Conservation (phyloP, 106 monocot species). For the Narthecium ossifragum region DNA sequence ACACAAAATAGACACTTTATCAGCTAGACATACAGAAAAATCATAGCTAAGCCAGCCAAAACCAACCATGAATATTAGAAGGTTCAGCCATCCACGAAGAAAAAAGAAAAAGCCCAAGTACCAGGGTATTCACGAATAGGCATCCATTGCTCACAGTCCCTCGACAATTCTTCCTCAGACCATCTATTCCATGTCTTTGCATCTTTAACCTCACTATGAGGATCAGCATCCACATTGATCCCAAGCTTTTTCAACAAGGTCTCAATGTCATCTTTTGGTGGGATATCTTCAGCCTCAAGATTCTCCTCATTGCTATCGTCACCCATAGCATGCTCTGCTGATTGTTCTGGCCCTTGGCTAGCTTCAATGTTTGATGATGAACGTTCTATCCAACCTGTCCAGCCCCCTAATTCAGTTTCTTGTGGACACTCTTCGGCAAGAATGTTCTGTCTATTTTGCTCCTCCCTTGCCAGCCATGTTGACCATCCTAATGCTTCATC, state of each 20-base stretch:
- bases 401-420: constrained; percentile 74
- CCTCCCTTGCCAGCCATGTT: constrained; percentile 69
- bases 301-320: constrained; percentile 36
- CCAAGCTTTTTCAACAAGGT: constrained; percentile 79
- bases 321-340: constrained; percentile 20
- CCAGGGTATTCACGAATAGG: constrained; percentile 76
- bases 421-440: constrained; percentile 32
- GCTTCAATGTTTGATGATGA: constrained; percentile 18
- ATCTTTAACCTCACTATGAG: constrained; percentile 75
- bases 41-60: constrained; percentile 6
- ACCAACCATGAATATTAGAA: constrained; percentile 1
- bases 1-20: too few relatives aligned
- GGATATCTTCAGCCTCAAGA: constrained; percentile 27
- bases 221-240: constrained; percentile 61
- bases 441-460: constrained; percentile 38
- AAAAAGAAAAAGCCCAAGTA: constrained; percentile 32
- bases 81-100: constrained; percentile 7
- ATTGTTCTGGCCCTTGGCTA: constrained; percentile 18
- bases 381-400: constrained; percentile 85
- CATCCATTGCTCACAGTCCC: constrained; percentile 86
- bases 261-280: constrained; percentile 61
- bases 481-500: constrained; percentile 83
- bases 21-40: not conserved
- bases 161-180: constrained; percentile 61
- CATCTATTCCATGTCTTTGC: constrained; percentile 83